A percentile compares a stretch with the other conserved stretches of the same genome.
phyloP scores from a whole-genome alignment of 805 yeast species.

The Dipodascopsis uninucleata region DNA sequence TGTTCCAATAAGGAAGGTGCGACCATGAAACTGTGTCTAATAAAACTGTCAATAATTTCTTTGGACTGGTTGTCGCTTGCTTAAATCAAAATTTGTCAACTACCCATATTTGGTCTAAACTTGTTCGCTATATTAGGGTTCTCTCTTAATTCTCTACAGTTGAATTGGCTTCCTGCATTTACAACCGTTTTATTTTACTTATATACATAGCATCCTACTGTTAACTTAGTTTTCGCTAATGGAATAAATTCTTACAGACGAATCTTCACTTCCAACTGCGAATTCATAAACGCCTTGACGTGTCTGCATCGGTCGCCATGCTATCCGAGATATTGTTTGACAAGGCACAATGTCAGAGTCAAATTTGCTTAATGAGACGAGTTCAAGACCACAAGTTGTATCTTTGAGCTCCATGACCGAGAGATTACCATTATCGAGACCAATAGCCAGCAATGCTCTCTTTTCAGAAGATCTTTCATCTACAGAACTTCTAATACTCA shows the following conservation, averaged over 20 bases:
- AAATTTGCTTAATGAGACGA: conserved; percentile 37
- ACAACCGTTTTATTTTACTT: no score
- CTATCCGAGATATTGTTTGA: conserved; percentile 56
- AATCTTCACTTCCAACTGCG: conserved; percentile 65
- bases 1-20: no score
- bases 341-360: conserved; percentile 51
- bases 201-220: no score
- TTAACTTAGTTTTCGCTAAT: no score
- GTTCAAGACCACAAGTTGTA: conserved; percentile 19
- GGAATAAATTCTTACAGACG: conserved; percentile 49
- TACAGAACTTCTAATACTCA: neutral
- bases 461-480: conserved; percentile 35
- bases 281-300: conserved; percentile 33
- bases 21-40: no score
- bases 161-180: no score
- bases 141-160: no score
- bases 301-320: conserved; percentile 46
- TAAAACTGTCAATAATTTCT: no score
- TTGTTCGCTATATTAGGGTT: no score
- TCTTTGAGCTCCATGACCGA: conserved; percentile 39
- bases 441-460: conserved; percentile 51
- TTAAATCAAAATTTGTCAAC: no score
- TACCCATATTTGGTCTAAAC: no score
- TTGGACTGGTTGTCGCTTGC: no score
- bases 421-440: conserved; percentile 67